A percentile compares a stretch with the other conserved stretches of the same genome.
These are phyloP conservation scores for Aristolochia contorta DNA, from an alignment of 164 flowering plant species.

Conservation along the genomic window DNA sequence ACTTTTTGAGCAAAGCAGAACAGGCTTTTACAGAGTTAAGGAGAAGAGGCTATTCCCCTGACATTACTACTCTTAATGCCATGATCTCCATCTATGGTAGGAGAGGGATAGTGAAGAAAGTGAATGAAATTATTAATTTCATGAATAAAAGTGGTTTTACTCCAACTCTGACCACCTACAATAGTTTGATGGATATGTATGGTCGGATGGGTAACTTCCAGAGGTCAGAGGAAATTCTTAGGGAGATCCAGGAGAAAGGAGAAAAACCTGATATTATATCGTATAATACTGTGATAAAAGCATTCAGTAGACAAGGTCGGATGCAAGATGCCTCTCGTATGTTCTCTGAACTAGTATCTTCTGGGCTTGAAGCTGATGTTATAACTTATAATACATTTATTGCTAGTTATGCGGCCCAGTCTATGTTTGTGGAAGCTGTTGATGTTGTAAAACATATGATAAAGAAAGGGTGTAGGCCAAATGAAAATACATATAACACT, in stretches of 20 bases:
- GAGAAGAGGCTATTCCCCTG: slow-evolving; percentile 48
- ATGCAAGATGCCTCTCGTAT: slow-evolving; percentile 77
- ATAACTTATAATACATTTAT: slow-evolving; percentile 81
- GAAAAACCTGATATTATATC: slow-evolving; percentile 64
- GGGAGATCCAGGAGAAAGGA: slow-evolving; percentile 50
- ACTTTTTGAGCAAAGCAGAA: slow-evolving; percentile 67
- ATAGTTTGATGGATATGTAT: slow-evolving; percentile 80
- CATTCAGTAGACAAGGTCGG: slow-evolving; percentile 60
- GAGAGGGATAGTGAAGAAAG: slow-evolving; percentile 63
- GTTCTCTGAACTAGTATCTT: slow-evolving; percentile 53
- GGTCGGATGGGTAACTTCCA: slow-evolving; percentile 53
- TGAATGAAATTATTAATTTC: slow-evolving; percentile 54
- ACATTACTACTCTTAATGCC: slow-evolving; percentile 66
- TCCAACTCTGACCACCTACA: slow-evolving; percentile 81
- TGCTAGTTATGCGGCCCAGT: slow-evolving; percentile 61
- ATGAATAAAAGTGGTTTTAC: slow-evolving; percentile 68
- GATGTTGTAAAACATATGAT: slow-evolving; percentile 76
- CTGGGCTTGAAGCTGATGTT: slow-evolving; percentile 55
- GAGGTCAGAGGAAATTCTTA: slow-evolving; percentile 60
- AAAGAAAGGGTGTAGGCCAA: slow-evolving; percentile 60
- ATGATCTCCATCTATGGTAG: slow-evolving; percentile 86
- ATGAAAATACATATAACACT: slow-evolving; percentile 67
- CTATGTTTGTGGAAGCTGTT: slow-evolving; percentile 81
- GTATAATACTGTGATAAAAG: slow-evolving; percentile 74
- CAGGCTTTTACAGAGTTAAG: slow-evolving; percentile 65